Evolutionary conservation across 2,329 filamentous ascomycete species (phyloP).

Genomic region (Aureobasidium sp.): DNA sequence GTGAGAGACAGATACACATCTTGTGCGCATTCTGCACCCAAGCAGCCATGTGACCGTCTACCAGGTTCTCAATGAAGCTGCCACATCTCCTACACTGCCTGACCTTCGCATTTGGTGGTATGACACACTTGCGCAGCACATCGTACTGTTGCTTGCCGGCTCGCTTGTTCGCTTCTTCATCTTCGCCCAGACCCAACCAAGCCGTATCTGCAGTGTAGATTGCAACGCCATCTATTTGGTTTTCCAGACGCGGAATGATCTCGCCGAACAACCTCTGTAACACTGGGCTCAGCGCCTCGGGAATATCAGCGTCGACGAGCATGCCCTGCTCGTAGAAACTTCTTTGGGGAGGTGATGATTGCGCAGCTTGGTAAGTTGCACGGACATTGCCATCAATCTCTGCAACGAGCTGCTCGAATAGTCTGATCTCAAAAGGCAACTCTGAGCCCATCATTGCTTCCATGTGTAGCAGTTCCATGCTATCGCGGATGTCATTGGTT

Average conservation of each 20-base stretch:
- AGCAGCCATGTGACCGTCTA: constrained; percentile 18
- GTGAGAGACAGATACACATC: constrained; percentile 22
- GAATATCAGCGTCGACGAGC: constrained; percentile 44
- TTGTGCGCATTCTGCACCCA: constrained; percentile 27
- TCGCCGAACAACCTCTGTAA: constrained; percentile 42
- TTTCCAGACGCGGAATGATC: constrained; percentile 48
- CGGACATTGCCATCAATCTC: constrained; percentile 60
- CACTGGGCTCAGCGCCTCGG: constrained; percentile 41
- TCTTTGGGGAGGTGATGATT: constrained; percentile 33
- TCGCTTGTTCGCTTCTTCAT: constrained; percentile 50
- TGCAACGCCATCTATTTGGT: constrained; percentile 54
- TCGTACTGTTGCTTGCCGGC: constrained; percentile 51
- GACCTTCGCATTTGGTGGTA: constrained; percentile 27
- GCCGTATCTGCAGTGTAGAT: constrained; percentile 67
- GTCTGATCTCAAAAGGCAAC: constrained; percentile 37
- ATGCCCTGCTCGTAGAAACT: constrained; percentile 45
- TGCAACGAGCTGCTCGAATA: constrained; percentile 40
- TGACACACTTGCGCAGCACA: constrained; percentile 46
- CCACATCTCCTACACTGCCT: constrained; percentile 39
- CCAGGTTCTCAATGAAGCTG: constrained; percentile 39
- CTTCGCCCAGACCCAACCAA: constrained; percentile 55
- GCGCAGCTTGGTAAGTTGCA: constrained; percentile 43
- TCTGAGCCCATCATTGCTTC: constrained; percentile 33
- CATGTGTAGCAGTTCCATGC: neutral
- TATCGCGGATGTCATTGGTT: neutral